Evolutionary conservation across 2,329 filamentous ascomycete species (phyloP).

Genomic region (Botrytis sinoallii): DNA sequence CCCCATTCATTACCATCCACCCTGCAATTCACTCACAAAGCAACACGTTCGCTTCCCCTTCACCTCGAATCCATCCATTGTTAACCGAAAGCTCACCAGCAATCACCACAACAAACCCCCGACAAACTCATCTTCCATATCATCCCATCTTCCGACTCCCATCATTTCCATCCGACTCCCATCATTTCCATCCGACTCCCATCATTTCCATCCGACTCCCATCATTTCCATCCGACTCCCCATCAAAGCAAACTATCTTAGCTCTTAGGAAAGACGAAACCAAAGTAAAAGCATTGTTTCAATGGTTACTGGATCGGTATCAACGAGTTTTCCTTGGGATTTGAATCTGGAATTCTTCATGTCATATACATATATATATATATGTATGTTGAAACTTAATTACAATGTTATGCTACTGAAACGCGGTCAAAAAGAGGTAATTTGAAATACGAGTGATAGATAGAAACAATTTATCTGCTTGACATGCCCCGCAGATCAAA

Average conservation of each 20-base stretch:
- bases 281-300: fast-evolving
- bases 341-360: background rate
- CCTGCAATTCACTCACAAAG: background rate
- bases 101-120: background rate
- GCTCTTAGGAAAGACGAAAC: background rate
- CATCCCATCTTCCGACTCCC: background rate
- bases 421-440: background rate
- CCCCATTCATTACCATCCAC: background rate
- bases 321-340: background rate
- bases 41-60: no score
- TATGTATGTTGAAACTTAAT: background rate
- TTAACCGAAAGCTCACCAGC: background rate
- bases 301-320: background rate
- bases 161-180: no score
- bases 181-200: no score
- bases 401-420: no score
- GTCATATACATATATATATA: background rate
- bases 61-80: background rate
- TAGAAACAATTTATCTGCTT: fast-evolving
- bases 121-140: background rate
- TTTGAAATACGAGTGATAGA: background rate
- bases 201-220: no score
- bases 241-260: background rate
- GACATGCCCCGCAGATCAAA: background rate
- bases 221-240: no score